These are phyloP conservation scores for Saccharomyces pastorianus DNA, from an alignment of 1,139 yeast species.

Conservation along the genomic window DNA sequence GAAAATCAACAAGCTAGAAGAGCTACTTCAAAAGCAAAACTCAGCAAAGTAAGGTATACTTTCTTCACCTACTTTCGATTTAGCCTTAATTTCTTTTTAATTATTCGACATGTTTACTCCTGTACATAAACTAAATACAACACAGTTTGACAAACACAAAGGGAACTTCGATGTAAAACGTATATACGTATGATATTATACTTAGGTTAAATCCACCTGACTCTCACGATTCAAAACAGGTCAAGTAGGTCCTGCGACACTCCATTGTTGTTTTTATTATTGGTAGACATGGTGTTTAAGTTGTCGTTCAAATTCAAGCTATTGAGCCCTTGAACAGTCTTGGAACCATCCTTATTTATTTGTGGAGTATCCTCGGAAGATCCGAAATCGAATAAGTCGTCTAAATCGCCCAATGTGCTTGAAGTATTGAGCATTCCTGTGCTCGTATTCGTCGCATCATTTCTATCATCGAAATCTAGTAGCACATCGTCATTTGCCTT, in stretches of 20 bases:
- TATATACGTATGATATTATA: not conserved
- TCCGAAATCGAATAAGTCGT: slow-evolving; percentile 47
- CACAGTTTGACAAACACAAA: not conserved
- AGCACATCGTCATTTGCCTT: slow-evolving; percentile 69
- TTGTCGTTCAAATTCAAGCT: slow-evolving; percentile 24
- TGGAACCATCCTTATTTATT: slow-evolving; percentile 6
- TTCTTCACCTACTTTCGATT: too few species aligned
- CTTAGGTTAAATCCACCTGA: not conserved
- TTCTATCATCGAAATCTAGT: slow-evolving; percentile 60
- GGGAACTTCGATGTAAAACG: not conserved
- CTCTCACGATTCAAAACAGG: slow-evolving; percentile 24
- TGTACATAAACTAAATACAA: not conserved
- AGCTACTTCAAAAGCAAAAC: slow-evolving; percentile 14
- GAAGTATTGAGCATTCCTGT: slow-evolving; percentile 29
- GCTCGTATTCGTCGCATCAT: slow-evolving; percentile 11
- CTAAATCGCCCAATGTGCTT: slow-evolving; percentile 49
- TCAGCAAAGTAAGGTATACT: not conserved
- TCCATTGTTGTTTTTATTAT: slow-evolving; percentile 9
- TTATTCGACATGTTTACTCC: not conserved
- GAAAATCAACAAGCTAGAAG: slow-evolving; percentile 37
- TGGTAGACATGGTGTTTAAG: not conserved
- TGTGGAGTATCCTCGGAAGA: slow-evolving; percentile 16
- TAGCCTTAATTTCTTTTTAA: not conserved
- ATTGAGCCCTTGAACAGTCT: slow-evolving; percentile 17
- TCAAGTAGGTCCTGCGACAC: slow-evolving; percentile 48